phyloP scores from a whole-genome alignment of 129 eudicot genomes.

The Artemisia argyi region DNA sequence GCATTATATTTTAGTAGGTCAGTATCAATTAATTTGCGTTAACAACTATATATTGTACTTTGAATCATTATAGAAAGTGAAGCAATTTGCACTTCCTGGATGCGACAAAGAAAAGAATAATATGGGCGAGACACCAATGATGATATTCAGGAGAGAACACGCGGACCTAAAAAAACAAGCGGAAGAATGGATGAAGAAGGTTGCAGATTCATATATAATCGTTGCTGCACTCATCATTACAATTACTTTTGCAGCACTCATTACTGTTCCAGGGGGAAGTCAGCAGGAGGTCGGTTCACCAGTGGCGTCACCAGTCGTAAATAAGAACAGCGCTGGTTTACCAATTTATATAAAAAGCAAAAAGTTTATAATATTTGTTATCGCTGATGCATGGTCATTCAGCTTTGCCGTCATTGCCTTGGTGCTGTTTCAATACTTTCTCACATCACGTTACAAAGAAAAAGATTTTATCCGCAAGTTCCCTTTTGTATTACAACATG shows the following conservation, averaged over 20 bases:
- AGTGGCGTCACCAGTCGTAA: too few relatives aligned
- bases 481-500: constrained; percentile 12
- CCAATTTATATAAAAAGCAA: too few relatives aligned
- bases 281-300: background rate
- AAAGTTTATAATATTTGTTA: too few relatives aligned
- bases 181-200: constrained; percentile 30
- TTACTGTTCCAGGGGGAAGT: constrained; percentile 42
- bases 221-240: constrained; percentile 29
- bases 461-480: constrained; percentile 20
- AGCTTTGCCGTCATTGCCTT: constrained; percentile 11
- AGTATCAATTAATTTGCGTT: constrained; percentile 28
- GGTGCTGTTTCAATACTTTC: constrained; percentile 20
- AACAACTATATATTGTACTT: background rate
- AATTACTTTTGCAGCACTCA: constrained; percentile 30
- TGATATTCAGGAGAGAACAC: constrained; percentile 29
- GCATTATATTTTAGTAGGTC: background rate
- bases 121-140: background rate
- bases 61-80: background rate
- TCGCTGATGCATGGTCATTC: constrained; percentile 1
- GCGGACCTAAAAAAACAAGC: constrained; percentile 7
- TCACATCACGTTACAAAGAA: constrained; percentile 26
- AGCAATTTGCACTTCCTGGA: background rate
- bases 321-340: too few relatives aligned
- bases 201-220: constrained; percentile 25
- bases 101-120: background rate